Conservation (phyloP, 176 grass and related monocot genomes). For the Oryza glaberrima region DNA sequence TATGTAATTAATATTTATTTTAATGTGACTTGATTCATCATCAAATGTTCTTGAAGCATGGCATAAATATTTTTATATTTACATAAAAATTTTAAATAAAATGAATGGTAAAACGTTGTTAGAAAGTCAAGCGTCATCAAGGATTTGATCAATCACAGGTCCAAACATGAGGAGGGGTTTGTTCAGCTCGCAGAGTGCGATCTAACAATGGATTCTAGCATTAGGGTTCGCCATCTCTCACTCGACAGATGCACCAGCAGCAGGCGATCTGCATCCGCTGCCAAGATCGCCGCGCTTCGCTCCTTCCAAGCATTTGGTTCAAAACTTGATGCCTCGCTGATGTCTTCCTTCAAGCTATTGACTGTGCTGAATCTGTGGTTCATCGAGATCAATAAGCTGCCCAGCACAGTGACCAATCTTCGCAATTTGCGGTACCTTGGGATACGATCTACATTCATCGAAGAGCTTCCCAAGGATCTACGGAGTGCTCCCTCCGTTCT, state of each 20-base stretch:
- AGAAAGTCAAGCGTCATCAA: too few species aligned
- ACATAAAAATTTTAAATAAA: too few species aligned
- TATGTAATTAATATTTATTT: too few species aligned
- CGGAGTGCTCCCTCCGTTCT: too few species aligned
- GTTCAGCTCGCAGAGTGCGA: too few species aligned
- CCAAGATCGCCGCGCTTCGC: not conserved
- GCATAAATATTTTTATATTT: too few species aligned
- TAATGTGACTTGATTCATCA: too few species aligned
- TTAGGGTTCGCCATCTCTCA: constrained; percentile 4
- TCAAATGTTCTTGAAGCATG: too few species aligned
- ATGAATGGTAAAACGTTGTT: too few species aligned
- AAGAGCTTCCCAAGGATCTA: constrained; percentile 24
- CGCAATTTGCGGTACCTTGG: constrained; percentile 34
- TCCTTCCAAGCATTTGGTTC: not conserved
- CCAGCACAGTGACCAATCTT: not conserved
- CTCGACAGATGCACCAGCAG: not conserved
- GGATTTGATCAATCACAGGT: too few species aligned
- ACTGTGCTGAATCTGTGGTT: constrained; percentile 30
- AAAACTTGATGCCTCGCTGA: not conserved
- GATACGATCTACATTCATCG: not conserved
- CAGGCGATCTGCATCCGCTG: not conserved
- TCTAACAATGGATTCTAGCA: too few species aligned
- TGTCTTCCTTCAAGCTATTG: constrained; percentile 11
- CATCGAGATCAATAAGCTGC: not conserved
- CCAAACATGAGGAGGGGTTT: too few species aligned